Conservation (phyloP, 805 yeast genomes). For the Lipomyces spencermartinsiae region DNA sequence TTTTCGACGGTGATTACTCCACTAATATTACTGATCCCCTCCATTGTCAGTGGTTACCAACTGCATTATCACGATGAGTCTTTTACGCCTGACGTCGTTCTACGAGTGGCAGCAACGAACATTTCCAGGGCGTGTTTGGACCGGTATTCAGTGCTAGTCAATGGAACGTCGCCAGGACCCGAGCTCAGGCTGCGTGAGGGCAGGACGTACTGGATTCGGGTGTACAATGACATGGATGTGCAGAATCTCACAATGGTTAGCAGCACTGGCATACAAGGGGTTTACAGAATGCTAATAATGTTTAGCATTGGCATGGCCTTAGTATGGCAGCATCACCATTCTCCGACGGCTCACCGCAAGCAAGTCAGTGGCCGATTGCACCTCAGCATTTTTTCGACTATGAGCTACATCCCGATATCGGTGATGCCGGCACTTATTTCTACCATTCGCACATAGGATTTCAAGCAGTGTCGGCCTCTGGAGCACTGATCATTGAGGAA, state of each 20-base stretch:
- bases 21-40: not conserved
- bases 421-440: not conserved
- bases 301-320: conserved; percentile 4
- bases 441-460: conserved; percentile 1
- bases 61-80: not conserved
- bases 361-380: not conserved
- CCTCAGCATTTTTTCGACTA: conserved; percentile 2
- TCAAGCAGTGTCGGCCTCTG: conserved; percentile 1
- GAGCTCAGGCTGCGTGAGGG: conserved; percentile 5
- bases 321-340: conserved; percentile 7
- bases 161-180: not conserved
- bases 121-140: not conserved
- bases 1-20: no score
- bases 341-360: conserved; percentile 3
- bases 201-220: not conserved
- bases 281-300: not conserved
- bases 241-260: not conserved
- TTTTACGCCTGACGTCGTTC: not conserved
- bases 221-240: not conserved
- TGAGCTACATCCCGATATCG: conserved; percentile 2
- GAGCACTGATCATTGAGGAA: conserved; percentile 6
- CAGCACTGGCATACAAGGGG: not conserved
- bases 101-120: not conserved
- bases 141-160: not conserved
- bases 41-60: not conserved